Evolutionary conservation across 2,329 filamentous ascomycete species (phyloP).

Genomic region (Claviceps pusilla): DNA sequence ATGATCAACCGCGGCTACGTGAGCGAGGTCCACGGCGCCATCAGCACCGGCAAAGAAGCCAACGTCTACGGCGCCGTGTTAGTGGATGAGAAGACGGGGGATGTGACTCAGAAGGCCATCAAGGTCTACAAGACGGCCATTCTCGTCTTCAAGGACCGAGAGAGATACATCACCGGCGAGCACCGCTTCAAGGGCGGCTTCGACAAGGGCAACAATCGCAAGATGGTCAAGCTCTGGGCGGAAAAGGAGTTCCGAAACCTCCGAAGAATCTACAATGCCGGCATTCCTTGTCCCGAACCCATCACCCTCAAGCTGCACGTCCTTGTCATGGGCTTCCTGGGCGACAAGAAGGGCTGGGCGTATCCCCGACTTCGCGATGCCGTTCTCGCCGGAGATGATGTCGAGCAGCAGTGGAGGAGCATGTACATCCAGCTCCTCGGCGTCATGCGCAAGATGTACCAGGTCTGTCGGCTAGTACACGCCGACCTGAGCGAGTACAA

Average conservation of each 20-base stretch:
- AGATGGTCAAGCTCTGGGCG: constrained; percentile 97
- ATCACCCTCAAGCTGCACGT: constrained; percentile 85
- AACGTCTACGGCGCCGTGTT: constrained; percentile 90
- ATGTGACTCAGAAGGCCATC: constrained; percentile 64
- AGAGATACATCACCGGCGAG: constrained; percentile 90
- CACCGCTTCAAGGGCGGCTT: constrained; percentile 81
- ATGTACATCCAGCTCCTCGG: constrained; percentile 74
- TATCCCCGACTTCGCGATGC: constrained; percentile 83
- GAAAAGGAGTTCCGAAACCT: constrained; percentile 97
- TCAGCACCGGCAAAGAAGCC: constrained; percentile 94
- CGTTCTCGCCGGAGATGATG: constrained; percentile 52
- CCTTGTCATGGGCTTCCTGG: constrained; percentile 85
- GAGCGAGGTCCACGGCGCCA: constrained; percentile 82
- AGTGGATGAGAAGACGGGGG: constrained; percentile 36
- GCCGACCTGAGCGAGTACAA: constrained; percentile 98
- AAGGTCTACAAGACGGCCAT: constrained; percentile 99
- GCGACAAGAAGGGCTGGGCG: constrained; percentile 71
- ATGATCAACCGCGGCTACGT: constrained; percentile 88
- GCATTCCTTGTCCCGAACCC: constrained; percentile 82
- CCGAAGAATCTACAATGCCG: constrained; percentile 65
- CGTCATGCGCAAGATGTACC: constrained; percentile 87
- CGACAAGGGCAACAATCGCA: constrained; percentile 85
- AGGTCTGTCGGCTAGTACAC: constrained; percentile 80
- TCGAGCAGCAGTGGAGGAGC: constrained; percentile 56
- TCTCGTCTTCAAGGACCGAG: constrained; percentile 91